A percentile compares a stretch with the other conserved stretches of the same genome.
Conservation (phyloP, 306 rosid species). For the Arachis stenosperma region DNA sequence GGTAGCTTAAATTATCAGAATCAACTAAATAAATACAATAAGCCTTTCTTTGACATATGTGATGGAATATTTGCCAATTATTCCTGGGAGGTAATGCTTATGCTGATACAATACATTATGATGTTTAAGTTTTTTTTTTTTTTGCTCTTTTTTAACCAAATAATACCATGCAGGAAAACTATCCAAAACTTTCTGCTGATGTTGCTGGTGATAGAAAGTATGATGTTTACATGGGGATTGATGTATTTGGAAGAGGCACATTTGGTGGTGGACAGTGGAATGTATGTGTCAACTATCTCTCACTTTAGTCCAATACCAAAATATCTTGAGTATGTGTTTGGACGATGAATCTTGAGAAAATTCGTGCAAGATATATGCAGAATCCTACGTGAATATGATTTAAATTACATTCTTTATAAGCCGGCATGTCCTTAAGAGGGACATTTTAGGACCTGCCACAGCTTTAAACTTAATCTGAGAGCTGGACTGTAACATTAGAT, state of each 20-base stretch:
- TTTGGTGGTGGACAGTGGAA: slow-evolving; percentile 95
- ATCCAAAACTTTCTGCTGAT: slow-evolving; percentile 68
- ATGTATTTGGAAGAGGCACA: slow-evolving; percentile 86
- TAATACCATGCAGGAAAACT: slow-evolving; percentile 52
- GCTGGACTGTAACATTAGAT: no score
- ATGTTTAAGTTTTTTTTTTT: slow-evolving; percentile 10
- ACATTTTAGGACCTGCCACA: no score
- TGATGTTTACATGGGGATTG: slow-evolving; percentile 95
- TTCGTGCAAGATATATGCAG: no score
- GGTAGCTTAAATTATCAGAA: slow-evolving; percentile 73
- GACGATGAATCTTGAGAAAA: no score
- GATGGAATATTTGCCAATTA: slow-evolving; percentile 93
- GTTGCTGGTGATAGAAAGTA: slow-evolving; percentile 83
- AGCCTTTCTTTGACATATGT: slow-evolving; percentile 81
- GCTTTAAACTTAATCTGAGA: no score
- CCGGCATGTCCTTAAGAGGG: no score
- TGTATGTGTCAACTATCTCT: slow-evolving; percentile 51
- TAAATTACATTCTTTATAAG: no score
- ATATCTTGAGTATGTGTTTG: no score
- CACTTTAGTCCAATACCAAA: neutral
- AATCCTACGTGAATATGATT: no score
- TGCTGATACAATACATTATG: slow-evolving; percentile 13
- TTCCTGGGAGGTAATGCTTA: slow-evolving; percentile 71
- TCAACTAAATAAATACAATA: slow-evolving; percentile 69
- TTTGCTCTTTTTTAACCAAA: slow-evolving; percentile 6